Conservation (phyloP, 2,329 filamentous ascomycete species). For the Cladosporium oxysporum region DNA sequence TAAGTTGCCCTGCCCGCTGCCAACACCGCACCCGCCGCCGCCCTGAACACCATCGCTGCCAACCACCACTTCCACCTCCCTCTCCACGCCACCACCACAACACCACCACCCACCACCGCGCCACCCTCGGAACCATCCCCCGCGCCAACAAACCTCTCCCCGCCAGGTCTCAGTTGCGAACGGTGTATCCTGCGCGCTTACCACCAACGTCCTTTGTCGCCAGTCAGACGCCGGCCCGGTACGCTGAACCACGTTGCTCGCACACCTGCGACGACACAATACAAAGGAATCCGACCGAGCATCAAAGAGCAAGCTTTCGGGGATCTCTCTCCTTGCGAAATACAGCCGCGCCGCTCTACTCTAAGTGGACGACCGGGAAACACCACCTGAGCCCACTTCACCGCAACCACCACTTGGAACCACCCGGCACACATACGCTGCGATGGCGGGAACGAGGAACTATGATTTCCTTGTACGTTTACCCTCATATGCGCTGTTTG, state of each 20-base stretch:
- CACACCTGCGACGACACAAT: neutral
- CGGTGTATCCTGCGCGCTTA: constrained; percentile 11
- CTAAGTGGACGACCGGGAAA: constrained; percentile 14
- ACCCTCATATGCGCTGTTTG: neutral
- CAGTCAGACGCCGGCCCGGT: constrained; percentile 16
- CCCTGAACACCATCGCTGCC: neutral
- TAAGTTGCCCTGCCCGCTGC: neutral
- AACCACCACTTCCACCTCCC: neutral
- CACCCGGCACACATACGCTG: constrained; percentile 1
- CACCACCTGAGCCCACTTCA: neutral
- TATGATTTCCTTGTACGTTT: constrained; percentile 92
- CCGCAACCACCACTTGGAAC: constrained; percentile 1
- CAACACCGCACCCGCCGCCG: neutral
- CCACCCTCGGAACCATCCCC: neutral
- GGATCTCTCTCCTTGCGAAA: constrained; percentile 8
- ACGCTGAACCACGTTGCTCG: constrained; percentile 11
- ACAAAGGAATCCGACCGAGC: constrained; percentile 2
- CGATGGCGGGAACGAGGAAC: constrained; percentile 95
- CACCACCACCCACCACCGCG: neutral
- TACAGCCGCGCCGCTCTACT: constrained; percentile 13
- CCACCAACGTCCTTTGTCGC: constrained; percentile 14
- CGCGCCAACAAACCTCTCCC: constrained; percentile 2
- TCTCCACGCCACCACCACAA: neutral
- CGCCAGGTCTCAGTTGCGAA: constrained; percentile 13
- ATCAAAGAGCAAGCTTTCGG: constrained; percentile 5